Percentiles rank a stretch among this genome's conserved stretches.
Evolutionary conservation across 1,284 basidiomycete species (phyloP).

Genomic region (Peniophora sp.): DNA sequence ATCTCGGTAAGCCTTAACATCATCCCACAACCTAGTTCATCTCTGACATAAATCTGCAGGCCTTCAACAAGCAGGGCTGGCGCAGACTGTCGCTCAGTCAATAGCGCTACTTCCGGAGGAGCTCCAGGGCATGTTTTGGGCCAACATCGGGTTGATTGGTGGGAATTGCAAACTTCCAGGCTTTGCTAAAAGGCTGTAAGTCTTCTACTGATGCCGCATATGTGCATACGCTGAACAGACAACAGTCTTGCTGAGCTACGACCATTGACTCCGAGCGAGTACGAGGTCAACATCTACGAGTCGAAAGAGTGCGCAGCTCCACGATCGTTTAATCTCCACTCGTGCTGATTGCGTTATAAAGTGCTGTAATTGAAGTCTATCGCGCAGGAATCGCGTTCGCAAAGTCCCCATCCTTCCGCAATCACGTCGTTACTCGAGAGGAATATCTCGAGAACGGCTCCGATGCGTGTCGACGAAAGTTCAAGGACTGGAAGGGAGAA

Average conservation of each 20-base stretch:
- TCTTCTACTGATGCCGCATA: conserved; percentile 5
- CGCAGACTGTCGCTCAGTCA: conserved; percentile 66
- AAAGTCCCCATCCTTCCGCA: conserved; percentile 40
- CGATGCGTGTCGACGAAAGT: conserved; percentile 63
- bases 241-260: conserved; percentile 60
- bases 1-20: conserved; percentile 62
- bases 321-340: conserved; percentile 4
- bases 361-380: conserved; percentile 72
- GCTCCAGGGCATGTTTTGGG: conserved; percentile 88
- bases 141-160: conserved; percentile 85
- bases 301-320: conserved; percentile 61
- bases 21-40: conserved; percentile 4
- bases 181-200: conserved; percentile 70
- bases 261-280: conserved; percentile 72
- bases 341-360: conserved; percentile 20
- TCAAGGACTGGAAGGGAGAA: conserved; percentile 36
- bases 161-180: conserved; percentile 74
- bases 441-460: conserved; percentile 82
- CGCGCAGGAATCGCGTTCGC: conserved; percentile 58
- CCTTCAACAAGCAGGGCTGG: conserved; percentile 73
- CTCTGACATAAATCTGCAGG: conserved; percentile 35
- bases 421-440: conserved; percentile 57
- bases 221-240: not conserved
- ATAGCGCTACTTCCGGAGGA: conserved; percentile 72
- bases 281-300: conserved; percentile 64